Base-by-base conservation (phyloP, 2,329 filamentous ascomycete species). In the Scedosporium apiospermum region DNA sequence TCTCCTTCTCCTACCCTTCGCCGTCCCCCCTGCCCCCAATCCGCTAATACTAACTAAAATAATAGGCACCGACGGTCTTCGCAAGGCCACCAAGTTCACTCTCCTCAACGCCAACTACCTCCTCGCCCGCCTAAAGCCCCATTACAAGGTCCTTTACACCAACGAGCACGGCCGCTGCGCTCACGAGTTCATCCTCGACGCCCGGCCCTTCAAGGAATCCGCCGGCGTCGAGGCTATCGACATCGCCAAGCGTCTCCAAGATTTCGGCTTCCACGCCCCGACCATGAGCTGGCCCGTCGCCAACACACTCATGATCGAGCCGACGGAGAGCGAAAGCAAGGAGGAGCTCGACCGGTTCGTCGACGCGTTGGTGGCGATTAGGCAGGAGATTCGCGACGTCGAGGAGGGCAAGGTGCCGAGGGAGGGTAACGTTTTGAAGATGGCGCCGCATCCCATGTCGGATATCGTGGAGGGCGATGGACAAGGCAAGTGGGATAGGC, bases 101-200 rank as follows among this genome's bases (percentile, higher is more conserved):
- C 80, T 98, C n/a, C 85, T 98, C 59, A 97, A 96, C 75, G 93
- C 93, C 66, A 98, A 98, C 82, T 98, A 98, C 80, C 90, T 98
- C 72, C 88, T 96, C 70, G 88, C 90, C 60, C 89, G 90, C 62
- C 88, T 98, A 61, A 88, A 89, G 75, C 86, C 88, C 5, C 87
- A 97, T 79, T 98, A 95, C 77, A 82, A 85, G 1, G 93, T 98
- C 67, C 81, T 97, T n/a, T 97, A 97, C 80, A 96, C 91, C 68
- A 98, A 98, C 74, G 82, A 84, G 62, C 84, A 92, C 65, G 89
- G 88, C 23, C 90, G 93, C 63, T 98, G 93, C 73, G 93, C 93
- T 0, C 93, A 98, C 80, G 93, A 98, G 76, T 98, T 98, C 77
- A 98, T 98, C 74, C 85, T 98, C 41, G 93, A 98, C 69, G 84